These are phyloP conservation scores for Bipolaris cookei DNA, from an alignment of 2,329 filamentous ascomycete species.

Conservation along the genomic window DNA sequence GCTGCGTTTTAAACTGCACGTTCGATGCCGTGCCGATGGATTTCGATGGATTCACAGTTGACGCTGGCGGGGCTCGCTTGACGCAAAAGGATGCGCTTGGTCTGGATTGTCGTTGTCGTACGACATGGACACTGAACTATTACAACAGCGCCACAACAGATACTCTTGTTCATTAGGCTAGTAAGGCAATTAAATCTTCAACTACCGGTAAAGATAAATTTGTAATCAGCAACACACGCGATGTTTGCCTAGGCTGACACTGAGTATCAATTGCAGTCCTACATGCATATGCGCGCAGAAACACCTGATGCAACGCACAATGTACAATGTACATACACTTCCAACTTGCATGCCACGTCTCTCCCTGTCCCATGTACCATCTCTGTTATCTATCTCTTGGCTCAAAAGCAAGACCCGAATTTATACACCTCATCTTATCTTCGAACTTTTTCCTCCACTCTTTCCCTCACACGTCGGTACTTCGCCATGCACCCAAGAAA, in stretches of 20 bases:
- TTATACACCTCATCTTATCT: neutral
- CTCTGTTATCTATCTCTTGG: neutral
- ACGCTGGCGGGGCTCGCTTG: constrained; percentile 5
- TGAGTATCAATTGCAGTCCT: neutral
- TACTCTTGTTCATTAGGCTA: neutral
- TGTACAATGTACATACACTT: neutral
- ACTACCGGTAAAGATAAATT: neutral
- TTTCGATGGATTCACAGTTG: constrained; percentile 7
- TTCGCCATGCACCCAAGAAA: neutral
- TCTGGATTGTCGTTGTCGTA: neutral
- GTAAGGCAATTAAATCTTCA: neutral
- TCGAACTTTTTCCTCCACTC: neutral
- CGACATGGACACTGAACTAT: neutral
- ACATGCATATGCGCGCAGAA: neutral
- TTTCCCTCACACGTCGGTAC: neutral
- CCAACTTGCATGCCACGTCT: neutral
- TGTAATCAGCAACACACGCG: neutral
- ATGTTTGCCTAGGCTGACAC: neutral
- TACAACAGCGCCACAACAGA: neutral
- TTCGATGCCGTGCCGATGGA: neutral
- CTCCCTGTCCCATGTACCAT: neutral
- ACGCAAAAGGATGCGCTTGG: neutral
- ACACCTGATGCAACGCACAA: neutral
- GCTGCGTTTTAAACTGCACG: neutral
- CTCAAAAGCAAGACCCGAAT: neutral